phyloP scores from a whole-genome alignment of 495 filamentous ascomycete species.

The Aspergillus steynii region DNA sequence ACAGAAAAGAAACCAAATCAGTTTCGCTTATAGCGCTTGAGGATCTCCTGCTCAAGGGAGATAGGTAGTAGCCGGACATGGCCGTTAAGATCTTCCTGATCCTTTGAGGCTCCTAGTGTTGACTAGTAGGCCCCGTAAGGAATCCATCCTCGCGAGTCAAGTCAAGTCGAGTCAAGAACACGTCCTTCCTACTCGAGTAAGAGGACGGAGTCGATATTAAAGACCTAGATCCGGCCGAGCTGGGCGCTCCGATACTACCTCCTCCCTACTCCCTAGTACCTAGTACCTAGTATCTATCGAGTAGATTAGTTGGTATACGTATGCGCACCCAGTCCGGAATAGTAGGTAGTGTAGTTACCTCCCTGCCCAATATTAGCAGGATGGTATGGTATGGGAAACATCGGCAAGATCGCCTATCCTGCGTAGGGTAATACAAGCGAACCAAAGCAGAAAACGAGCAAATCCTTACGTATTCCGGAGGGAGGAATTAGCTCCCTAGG shows the following conservation, averaged over 20 bases:
- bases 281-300: neutral
- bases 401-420: neutral
- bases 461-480: no score
- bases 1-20: neutral
- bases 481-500: no score
- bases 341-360: neutral
- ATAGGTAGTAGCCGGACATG: neutral
- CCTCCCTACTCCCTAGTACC: neutral
- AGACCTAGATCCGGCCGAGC: no score
- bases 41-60: neutral
- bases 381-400: no score
- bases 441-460: no score
- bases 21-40: neutral
- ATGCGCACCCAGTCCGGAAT: neutral
- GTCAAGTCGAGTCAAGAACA: no score
- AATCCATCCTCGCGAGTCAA: no score
- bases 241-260: no score
- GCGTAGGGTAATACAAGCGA: neutral
- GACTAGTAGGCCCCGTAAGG: neutral
- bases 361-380: no score
- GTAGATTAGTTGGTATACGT: neutral
- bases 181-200: no score
- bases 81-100: neutral
- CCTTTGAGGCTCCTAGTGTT: neutral
- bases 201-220: no score